phyloP scores from a whole-genome alignment of 768 basidiomycete genomes.

The Lactarius quietus region DNA sequence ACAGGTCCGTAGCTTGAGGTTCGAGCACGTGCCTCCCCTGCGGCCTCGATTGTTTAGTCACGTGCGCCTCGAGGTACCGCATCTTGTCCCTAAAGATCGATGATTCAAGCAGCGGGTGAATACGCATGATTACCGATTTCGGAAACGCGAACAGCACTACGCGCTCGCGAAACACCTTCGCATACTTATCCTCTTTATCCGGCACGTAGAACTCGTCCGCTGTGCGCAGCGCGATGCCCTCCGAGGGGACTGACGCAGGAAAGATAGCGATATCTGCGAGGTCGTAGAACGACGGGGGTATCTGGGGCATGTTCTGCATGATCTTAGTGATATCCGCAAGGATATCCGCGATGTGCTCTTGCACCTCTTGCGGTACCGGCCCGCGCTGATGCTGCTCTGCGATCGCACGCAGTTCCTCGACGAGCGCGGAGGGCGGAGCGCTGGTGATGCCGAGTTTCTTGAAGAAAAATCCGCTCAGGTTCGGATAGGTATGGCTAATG shows the following conservation, averaged over 20 bases:
- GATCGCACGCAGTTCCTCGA: constrained; percentile 25
- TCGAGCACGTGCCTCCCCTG: constrained; percentile 14
- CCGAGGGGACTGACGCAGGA: constrained; percentile 8
- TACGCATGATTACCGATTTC: background rate
- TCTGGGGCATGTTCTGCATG: background rate
- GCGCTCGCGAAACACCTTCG: constrained; percentile 12
- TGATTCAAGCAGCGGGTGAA: constrained; percentile 21
- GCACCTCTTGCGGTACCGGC: background rate
- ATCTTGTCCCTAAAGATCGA: constrained; percentile 17
- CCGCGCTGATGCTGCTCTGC: background rate
- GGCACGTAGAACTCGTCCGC: constrained; percentile 28
- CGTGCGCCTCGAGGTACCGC: constrained; percentile 11
- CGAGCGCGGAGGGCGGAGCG: constrained; percentile 21
- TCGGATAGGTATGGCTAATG: constrained; percentile 20
- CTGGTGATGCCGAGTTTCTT: constrained; percentile 20
- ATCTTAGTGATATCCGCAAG: constrained; percentile 24
- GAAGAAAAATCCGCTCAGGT: constrained; percentile 25
- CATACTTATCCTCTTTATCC: constrained; percentile 23
- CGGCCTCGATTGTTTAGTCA: constrained; percentile 11
- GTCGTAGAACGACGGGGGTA: constrained; percentile 5
- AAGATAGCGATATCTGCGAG: constrained; percentile 20
- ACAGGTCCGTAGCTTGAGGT: constrained; percentile 11
- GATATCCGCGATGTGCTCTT: constrained; percentile 18
- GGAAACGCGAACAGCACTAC: constrained; percentile 24
- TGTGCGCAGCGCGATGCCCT: constrained; percentile 8